These are phyloP conservation scores for Exophiala viscosa DNA, from an alignment of 2,329 filamentous ascomycete species.

Conservation along the genomic window DNA sequence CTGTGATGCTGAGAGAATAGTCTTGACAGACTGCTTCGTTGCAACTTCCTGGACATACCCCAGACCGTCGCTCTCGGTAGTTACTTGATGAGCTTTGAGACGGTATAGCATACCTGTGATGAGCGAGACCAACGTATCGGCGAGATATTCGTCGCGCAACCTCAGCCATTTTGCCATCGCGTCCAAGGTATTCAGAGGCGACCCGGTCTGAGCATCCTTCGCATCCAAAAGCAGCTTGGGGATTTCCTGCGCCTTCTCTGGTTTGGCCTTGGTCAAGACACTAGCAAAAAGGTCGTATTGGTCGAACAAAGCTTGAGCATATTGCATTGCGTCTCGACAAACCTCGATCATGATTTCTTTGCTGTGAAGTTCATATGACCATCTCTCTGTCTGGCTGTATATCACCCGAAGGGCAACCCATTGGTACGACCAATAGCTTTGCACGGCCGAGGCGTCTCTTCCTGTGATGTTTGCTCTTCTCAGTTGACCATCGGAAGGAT, in stretches of 20 bases:
- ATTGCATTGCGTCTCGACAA: constrained; percentile 90
- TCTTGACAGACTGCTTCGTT: constrained; percentile 54
- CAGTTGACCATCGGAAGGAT: constrained; percentile 60
- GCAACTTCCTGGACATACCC: constrained; percentile 55
- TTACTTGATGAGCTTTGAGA: constrained; percentile 49
- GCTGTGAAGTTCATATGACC: constrained; percentile 68
- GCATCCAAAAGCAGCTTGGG: constrained; percentile 55
- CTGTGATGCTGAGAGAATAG: constrained; percentile 76
- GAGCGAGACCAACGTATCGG: constrained; percentile 75
- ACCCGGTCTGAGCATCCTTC: constrained; percentile 25
- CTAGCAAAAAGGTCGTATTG: constrained; percentile 80
- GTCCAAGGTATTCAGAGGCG: constrained; percentile 62
- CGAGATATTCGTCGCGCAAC: constrained; percentile 80
- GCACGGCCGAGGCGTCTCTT: constrained; percentile 62
- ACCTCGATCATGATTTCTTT: constrained; percentile 83
- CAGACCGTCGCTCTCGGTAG: constrained; percentile 66
- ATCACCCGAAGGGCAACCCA: constrained; percentile 80
- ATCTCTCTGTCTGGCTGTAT: constrained; percentile 76
- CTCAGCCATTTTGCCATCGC: constrained; percentile 82
- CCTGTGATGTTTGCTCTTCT: constrained; percentile 54
- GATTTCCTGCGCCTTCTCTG: constrained; percentile 39
- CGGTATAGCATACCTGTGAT: constrained; percentile 79
- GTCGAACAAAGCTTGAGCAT: constrained; percentile 78
- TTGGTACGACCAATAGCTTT: constrained; percentile 76
- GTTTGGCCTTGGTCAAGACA: constrained; percentile 54